Evolutionary conservation across 192 early-diverging fungal species (phyloP).

Genomic region (Coemansia sp.): DNA sequence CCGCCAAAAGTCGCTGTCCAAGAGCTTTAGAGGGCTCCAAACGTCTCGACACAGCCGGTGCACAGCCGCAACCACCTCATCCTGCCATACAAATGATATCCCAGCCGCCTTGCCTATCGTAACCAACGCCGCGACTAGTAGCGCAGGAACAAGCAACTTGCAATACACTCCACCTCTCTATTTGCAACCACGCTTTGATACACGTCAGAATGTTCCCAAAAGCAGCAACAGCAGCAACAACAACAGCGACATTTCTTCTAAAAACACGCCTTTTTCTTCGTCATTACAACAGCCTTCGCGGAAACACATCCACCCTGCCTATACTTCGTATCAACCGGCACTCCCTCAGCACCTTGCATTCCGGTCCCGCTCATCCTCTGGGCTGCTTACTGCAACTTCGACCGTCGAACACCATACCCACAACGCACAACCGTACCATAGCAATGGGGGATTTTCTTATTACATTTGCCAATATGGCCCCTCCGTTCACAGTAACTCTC

Average conservation of each 20-base stretch:
- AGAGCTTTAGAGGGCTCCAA: not conserved
- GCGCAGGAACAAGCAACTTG: not conserved
- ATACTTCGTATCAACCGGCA: not conserved
- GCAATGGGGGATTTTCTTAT: not conserved
- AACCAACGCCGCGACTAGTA: not conserved
- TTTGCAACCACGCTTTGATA: not conserved
- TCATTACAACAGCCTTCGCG: not conserved
- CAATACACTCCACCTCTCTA: not conserved
- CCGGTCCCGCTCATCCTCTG: not conserved
- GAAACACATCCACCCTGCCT: not conserved
- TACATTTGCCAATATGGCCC: not conserved
- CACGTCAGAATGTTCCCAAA: not conserved
- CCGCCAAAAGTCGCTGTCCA: not conserved
- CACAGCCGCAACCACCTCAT: not conserved
- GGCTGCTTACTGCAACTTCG: not conserved
- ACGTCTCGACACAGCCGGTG: not conserved
- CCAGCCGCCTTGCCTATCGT: not conserved
- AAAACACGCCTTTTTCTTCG: not conserved
- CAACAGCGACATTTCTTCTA: not conserved
- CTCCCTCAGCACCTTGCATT: not conserved
- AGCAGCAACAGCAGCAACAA: not conserved
- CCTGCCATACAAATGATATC: not conserved
- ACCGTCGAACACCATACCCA: not conserved
- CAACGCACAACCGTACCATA: not conserved
- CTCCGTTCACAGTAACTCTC: not conserved